Conservation (phyloP, 2,329 filamentous ascomycete species). For the Botryotinia calthae region DNA sequence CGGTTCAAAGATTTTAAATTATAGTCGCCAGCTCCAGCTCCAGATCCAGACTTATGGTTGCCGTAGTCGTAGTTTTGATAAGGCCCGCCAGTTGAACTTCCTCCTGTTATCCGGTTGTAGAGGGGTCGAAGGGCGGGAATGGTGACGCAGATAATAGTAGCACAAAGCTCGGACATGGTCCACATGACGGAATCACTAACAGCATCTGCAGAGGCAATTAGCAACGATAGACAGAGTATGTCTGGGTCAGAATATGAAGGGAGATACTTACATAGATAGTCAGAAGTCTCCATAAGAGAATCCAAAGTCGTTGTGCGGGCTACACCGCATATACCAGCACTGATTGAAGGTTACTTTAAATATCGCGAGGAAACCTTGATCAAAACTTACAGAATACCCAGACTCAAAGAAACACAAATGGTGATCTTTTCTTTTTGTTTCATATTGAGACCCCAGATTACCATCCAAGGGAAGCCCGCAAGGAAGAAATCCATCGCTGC, state of each 20-base stretch:
- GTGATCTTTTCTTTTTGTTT: constrained; percentile 15
- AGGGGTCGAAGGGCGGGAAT: constrained; percentile 15
- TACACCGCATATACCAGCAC: background rate
- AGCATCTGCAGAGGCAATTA: background rate
- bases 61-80: constrained; percentile 12
- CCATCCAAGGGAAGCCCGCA: background rate
- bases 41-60: background rate
- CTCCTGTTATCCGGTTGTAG: constrained; percentile 9
- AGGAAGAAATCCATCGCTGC: constrained; percentile 15
- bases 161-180: constrained; percentile 14
- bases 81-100: background rate
- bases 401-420: constrained; percentile 10
- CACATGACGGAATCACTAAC: constrained; percentile 17
- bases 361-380: no score
- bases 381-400: constrained; percentile 1
- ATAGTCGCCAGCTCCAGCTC: background rate
- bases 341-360: background rate
- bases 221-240: background rate
- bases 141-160: constrained; percentile 11
- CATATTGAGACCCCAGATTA: constrained; percentile 13
- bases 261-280: constrained; percentile 11
- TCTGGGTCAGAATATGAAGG: background rate
- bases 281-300: background rate
- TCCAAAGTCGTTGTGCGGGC: constrained; percentile 4
- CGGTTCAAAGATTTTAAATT: background rate